Base-by-base conservation (phyloP, 768 basidiomycete species). In the Coprinopsis marcescibilis region DNA sequence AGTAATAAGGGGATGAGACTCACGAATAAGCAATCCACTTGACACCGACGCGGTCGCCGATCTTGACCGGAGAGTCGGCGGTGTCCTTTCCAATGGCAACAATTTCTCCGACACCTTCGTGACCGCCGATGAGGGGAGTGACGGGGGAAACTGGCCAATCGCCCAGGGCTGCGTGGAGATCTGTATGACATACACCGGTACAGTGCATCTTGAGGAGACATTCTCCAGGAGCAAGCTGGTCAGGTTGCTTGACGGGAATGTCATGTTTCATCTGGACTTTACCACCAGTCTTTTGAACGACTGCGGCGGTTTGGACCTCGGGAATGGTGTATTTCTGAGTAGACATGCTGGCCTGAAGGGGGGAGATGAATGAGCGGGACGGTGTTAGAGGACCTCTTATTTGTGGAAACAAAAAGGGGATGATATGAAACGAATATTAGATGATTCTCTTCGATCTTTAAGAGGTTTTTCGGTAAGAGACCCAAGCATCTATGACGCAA, bases 131-230 rank as follows among this genome's bases (percentile, higher is more conserved):
- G 39, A 89, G 76, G 0, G 84, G 85, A 1, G 70, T 70, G 43
- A 70, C 76, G 26, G 78, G 70, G n/a, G 72, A 63, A 8, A 87
- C 48, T 0, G 91, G 91, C 92, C 92, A 93, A 59, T 93, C 91
- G 35, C 77, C 79, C 30, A 75, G 64, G 29, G 77, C 77, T 21
- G 83, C 83, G 56, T 91, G 89, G 12, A 89, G 73, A 57, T 91
- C 89, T 2, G 85, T 87, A 59, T 90, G 88, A 65, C 89, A 91
- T n/a, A 90, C 87, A 46, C 89, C 89, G 4, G 84, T 81, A 66
- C 78, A 83, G 27, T 75, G 71, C 58, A 91, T 70, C 64, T 85
- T 83, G 62, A 91, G 70, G 53, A 90, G 80, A 58, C 83, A 85
- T 64, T 88, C 81, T 37, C 81, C 82, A 0, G 81, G 81, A 0